These are phyloP conservation scores for Colletotrichum tropicale DNA, from an alignment of 2,329 filamentous ascomycete genomes.

Conservation along the genomic window DNA sequence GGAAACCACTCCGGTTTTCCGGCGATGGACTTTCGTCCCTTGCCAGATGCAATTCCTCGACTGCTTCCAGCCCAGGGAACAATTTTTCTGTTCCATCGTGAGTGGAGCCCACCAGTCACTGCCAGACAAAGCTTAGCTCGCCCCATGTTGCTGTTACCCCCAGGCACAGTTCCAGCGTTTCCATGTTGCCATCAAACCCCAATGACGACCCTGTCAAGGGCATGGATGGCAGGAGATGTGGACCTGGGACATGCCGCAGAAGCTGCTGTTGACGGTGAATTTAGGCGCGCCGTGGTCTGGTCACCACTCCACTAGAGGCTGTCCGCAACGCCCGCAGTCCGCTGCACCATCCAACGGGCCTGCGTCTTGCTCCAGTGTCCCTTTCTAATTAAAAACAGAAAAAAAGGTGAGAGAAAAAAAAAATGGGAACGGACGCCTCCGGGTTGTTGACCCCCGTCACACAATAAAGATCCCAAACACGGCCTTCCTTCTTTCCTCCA, in stretches of 20 bases:
- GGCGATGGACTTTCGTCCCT: not conserved
- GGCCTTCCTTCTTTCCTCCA: not conserved
- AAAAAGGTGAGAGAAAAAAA: conserved; percentile 5
- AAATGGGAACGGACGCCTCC: not conserved
- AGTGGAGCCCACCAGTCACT: not conserved
- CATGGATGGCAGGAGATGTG: not conserved
- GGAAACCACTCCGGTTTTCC: not conserved
- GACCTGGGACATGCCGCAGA: conserved; percentile 1
- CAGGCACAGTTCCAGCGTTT: not conserved
- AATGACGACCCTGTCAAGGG: not conserved
- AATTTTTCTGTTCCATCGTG: not conserved
- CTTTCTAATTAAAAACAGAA: not conserved
- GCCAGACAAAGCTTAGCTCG: conserved; percentile 13
- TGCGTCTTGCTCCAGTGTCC: not conserved
- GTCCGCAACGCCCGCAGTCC: conserved; percentile 11
- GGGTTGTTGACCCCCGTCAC: not conserved
- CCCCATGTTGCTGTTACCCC: not conserved
- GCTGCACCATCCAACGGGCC: not conserved
- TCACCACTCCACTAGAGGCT: conserved; percentile 2
- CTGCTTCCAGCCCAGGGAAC: not conserved
- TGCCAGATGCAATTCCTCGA: not conserved
- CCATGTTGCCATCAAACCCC: not conserved
- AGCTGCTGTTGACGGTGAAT: not conserved
- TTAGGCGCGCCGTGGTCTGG: not conserved
- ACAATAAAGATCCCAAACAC: not conserved